Evolutionary conservation across 1,284 basidiomycete species (phyloP).

Genomic region (Melanopsichium pennsylvanicum): DNA sequence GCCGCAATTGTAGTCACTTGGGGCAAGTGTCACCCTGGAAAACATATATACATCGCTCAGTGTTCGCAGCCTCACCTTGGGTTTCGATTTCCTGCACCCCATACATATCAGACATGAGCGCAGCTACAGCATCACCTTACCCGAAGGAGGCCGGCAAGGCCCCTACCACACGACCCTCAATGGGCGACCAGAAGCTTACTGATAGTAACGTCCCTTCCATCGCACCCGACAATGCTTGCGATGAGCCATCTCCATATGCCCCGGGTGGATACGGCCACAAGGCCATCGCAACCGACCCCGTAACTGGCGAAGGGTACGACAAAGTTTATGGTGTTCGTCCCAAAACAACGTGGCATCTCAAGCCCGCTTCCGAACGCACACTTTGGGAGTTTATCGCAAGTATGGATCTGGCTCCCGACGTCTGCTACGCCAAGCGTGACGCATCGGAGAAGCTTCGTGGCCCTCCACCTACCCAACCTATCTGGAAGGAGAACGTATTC

Average conservation of each 20-base stretch:
- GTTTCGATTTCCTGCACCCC: neutral
- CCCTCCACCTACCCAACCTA: slow-evolving; percentile 50
- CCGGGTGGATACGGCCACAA: slow-evolving; percentile 52
- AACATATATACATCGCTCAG: slow-evolving; percentile 32
- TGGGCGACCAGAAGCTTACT: slow-evolving; percentile 47
- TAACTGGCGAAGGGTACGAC: slow-evolving; percentile 50
- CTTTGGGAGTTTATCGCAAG: slow-evolving; percentile 58
- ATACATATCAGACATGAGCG: slow-evolving; percentile 20
- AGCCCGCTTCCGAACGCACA: slow-evolving; percentile 45
- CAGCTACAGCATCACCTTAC: slow-evolving; percentile 7
- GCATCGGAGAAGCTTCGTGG: slow-evolving; percentile 39
- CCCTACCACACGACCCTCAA: slow-evolving; percentile 26
- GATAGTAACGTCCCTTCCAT: slow-evolving; percentile 42
- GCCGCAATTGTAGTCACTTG: no score
- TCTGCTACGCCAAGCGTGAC: slow-evolving; percentile 46
- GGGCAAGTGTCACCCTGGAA: no score
- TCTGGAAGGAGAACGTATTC: slow-evolving; percentile 55
- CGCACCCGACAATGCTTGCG: slow-evolving; percentile 58
- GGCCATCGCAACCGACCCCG: slow-evolving; percentile 51
- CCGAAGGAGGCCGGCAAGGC: slow-evolving; percentile 41
- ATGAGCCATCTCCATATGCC: slow-evolving; percentile 55
- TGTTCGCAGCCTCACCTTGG: no score
- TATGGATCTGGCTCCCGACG: slow-evolving; percentile 51
- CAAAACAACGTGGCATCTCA: slow-evolving; percentile 61
- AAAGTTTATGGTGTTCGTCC: slow-evolving; percentile 60